Base-by-base conservation (phyloP, 2,329 filamentous ascomycete species). In the Exophiala viscosa region DNA sequence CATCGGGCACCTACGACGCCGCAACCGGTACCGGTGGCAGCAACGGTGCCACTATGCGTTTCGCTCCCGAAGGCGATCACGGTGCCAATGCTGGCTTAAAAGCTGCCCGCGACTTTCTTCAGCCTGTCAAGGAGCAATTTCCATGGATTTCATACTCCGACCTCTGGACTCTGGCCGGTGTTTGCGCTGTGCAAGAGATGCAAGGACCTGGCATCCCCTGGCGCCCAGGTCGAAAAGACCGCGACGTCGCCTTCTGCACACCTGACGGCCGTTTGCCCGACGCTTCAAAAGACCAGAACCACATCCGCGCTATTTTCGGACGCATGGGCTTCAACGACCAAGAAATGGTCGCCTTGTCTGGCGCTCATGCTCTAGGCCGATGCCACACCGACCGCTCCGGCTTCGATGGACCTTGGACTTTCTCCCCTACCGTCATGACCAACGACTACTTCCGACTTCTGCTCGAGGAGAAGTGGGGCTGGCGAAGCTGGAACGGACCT, bases 291-390 rank as follows among this genome's bases (percentile, higher is more conserved):
- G 86, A 82, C 56, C 77, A 84, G 57, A 82, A 84, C 67, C 92
- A 97, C 75, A 81, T 97, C 64, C 87, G 93, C 66, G 82, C 83
- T 75, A 92, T 97, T 77, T 99, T 97, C 75, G 83, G 85, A 72
- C 90, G 92, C 69, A 97, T 97, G 92, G 92, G 92, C 62, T 97
- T 96, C 81, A 87, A 93, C 72, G 92, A 99, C 75, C 88, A 88
- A 67, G 91, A 96, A 74, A 97, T 97, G 68, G 92, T 96, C 41
- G 93, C 92, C 28, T 82, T 97, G 48, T 79, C 80, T 18, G 90
- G 90, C 62, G 90, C 87, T 44, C 90, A 96, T 76, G 87, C 89
- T 48, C 82, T 96, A 34, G 91, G 56, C 58, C 88, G 91, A 62
- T 95, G 88, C 77, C 93, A 97, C 79, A 79, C 84, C 7, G 87